Percentiles rank a stretch among this genome's conserved stretches.
Conservation (phyloP, 2,329 filamentous ascomycete species). For the Ophioceras dolichostomum region DNA sequence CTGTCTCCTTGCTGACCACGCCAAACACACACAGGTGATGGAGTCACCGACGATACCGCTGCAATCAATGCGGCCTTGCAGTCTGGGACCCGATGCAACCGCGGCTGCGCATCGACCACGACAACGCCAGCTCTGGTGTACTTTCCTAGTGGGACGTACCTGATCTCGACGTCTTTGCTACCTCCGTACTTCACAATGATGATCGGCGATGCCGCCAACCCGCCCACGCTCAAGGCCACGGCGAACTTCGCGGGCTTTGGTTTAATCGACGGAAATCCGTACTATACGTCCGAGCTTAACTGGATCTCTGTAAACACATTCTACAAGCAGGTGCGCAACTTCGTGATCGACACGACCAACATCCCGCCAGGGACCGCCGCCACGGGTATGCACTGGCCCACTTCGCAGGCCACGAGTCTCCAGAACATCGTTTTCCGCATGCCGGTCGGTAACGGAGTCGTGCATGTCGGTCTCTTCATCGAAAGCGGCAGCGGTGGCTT, state of each 20-base stretch:
- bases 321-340: slow-evolving; percentile 46
- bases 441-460: slow-evolving; percentile 31
- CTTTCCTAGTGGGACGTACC: slow-evolving; percentile 46
- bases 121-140: slow-evolving; percentile 28
- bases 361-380: slow-evolving; percentile 33
- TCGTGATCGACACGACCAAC: slow-evolving; percentile 43
- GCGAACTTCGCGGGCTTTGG: slow-evolving; percentile 34
- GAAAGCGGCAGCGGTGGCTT: slow-evolving; percentile 33
- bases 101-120: slow-evolving; percentile 27
- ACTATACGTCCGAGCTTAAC: slow-evolving; percentile 26
- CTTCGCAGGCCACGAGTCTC: slow-evolving; percentile 50
- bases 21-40: slow-evolving; percentile 20
- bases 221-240: slow-evolving; percentile 30
- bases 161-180: slow-evolving; percentile 57
- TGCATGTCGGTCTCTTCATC: slow-evolving; percentile 45
- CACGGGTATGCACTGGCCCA: slow-evolving; percentile 57
- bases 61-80: slow-evolving; percentile 32
- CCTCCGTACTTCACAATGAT: slow-evolving; percentile 74
- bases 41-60: slow-evolving; percentile 30
- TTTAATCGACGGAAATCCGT: slow-evolving; percentile 36
- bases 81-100: slow-evolving; percentile 25
- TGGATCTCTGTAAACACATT: slow-evolving; percentile 48
- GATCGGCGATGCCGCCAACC: slow-evolving; percentile 53
- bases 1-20: not conserved
- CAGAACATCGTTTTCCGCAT: slow-evolving; percentile 47